Evolutionary conservation across 148 eudicot species (phyloP).

Genomic region (Camellia japonica): DNA sequence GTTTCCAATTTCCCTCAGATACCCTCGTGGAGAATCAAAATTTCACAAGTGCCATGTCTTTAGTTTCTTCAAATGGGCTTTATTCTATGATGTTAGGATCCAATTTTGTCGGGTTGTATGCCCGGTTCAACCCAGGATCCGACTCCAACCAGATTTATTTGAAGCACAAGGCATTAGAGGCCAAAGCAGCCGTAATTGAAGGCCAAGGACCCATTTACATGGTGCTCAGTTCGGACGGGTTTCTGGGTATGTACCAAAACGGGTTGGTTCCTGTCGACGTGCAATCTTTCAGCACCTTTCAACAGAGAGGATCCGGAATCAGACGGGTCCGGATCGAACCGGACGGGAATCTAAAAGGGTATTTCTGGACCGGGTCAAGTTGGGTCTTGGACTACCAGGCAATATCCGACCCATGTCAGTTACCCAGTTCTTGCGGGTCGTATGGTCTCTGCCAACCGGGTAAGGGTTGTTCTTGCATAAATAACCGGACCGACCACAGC

Average conservation of each 20-base stretch:
- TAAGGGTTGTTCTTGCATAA: constrained; percentile 58
- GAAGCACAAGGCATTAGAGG: constrained; percentile 63
- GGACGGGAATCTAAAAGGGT: constrained; percentile 82
- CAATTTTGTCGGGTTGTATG: constrained; percentile 65
- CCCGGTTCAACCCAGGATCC: constrained; percentile 35
- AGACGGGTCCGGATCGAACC: constrained; percentile 58
- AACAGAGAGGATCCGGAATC: constrained; percentile 46
- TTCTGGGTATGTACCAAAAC: constrained; percentile 81
- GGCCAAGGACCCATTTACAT: constrained; percentile 62
- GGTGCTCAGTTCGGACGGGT: constrained; percentile 65
- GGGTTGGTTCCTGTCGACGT: constrained; percentile 64
- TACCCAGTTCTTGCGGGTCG: constrained; percentile 76
- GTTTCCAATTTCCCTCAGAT: constrained; percentile 71
- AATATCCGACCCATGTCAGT: constrained; percentile 66
- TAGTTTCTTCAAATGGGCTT: constrained; percentile 63
- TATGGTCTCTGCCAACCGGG: constrained; percentile 71
- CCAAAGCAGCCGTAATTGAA: constrained; percentile 43
- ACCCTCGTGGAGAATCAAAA: constrained; percentile 85
- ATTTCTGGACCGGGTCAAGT: constrained; percentile 76
- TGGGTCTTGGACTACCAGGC: constrained; percentile 75
- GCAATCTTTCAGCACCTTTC: constrained; percentile 66
- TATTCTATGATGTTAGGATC: constrained; percentile 74
- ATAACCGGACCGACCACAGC: constrained; percentile 41
- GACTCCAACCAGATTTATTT: constrained; percentile 54
- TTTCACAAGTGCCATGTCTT: constrained; percentile 71